These are phyloP conservation scores for Arthrinium phaeospermum DNA, from an alignment of 2,329 filamentous ascomycete species.

Conservation along the genomic window DNA sequence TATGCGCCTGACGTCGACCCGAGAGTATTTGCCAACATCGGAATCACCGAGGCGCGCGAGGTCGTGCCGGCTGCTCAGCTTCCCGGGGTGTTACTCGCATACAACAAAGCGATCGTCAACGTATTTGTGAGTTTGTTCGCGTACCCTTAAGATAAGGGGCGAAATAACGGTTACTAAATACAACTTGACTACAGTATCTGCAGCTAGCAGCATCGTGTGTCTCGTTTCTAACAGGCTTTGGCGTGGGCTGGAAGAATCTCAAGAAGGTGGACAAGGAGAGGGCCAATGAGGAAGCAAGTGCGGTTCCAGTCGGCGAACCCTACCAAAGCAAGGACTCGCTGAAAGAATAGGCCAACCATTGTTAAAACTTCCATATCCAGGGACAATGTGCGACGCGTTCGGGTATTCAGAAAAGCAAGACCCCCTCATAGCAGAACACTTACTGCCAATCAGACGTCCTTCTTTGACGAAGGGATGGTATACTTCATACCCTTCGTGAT, in stretches of 20 bases:
- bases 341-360: background rate
- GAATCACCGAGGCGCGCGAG: conserved; percentile 48
- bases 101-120: conserved; percentile 33
- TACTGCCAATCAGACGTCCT: conserved; percentile 22
- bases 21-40: conserved; percentile 42
- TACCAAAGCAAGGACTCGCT: background rate
- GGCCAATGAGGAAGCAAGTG: background rate
- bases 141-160: background rate
- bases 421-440: background rate
- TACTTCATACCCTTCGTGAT: conserved; percentile 32
- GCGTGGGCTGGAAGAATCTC: conserved; percentile 34
- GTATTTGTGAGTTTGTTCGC: conserved; percentile 29
- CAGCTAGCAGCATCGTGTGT: conserved; percentile 31
- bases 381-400: background rate
- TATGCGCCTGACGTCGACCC: conserved; percentile 46
- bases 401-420: background rate
- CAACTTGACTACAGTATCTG: conserved; percentile 28
- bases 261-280: conserved; percentile 32
- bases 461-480: conserved; percentile 27
- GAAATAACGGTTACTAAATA: background rate
- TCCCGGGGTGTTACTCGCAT: conserved; percentile 40
- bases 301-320: background rate
- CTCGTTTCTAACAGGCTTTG: conserved; percentile 31
- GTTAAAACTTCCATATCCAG: background rate
- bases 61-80: conserved; percentile 43